These are phyloP conservation scores for Microdochium paspali DNA, from an alignment of 2,329 filamentous ascomycete genomes.

Conservation along the genomic window DNA sequence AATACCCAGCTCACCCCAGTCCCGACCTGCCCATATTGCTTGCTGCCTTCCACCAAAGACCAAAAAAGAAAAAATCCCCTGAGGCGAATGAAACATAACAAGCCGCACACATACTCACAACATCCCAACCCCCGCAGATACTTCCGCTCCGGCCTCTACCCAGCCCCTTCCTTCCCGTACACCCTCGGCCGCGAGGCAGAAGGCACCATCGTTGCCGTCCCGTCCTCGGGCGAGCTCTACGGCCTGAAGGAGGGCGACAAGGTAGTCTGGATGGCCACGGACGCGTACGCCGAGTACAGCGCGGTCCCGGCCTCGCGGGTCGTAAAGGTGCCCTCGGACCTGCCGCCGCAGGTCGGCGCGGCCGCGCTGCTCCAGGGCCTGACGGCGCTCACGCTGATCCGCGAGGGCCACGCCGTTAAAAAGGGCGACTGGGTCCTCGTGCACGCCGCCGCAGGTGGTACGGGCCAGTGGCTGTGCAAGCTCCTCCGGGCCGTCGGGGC, in stretches of 20 bases:
- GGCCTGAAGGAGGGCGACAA: conserved; percentile 57
- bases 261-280: conserved; percentile 57
- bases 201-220: conserved; percentile 55
- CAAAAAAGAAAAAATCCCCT: background rate
- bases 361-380: conserved; percentile 72
- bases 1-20: conserved; percentile 1
- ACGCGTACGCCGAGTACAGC: conserved; percentile 48
- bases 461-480: conserved; percentile 67
- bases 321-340: conserved; percentile 51
- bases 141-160: conserved; percentile 79
- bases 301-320: conserved; percentile 42
- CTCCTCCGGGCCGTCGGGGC: conserved; percentile 65
- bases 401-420: conserved; percentile 67
- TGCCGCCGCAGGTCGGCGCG: conserved; percentile 54
- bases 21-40: too few species aligned
- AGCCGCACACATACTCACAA: too few species aligned
- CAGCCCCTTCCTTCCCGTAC: conserved; percentile 56
- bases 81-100: too few species aligned
- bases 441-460: conserved; percentile 78
- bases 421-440: conserved; percentile 74
- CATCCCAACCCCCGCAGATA: conserved; percentile 41
- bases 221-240: conserved; percentile 40
- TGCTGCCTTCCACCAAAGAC: too few species aligned
- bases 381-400: conserved; percentile 70
- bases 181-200: conserved; percentile 72